These are phyloP conservation scores for Ilex paraguariensis DNA, from an alignment of 305 asterid genomes.

Conservation along the genomic window DNA sequence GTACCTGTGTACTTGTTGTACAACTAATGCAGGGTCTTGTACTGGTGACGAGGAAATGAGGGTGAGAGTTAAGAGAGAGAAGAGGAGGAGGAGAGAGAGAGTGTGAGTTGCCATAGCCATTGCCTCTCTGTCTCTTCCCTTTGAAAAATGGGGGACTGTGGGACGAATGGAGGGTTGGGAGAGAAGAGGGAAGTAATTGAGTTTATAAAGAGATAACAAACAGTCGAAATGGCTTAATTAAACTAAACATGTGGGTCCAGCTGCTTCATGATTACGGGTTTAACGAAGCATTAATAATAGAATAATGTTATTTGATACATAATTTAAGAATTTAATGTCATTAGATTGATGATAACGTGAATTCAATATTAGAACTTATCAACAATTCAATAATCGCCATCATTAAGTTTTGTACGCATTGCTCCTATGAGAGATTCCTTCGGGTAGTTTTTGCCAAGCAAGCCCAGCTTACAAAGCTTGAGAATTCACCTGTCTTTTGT, in stretches of 20 bases:
- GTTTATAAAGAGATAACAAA: slow-evolving; percentile 41
- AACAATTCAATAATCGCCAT: too few relatives aligned
- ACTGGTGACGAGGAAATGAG: slow-evolving; percentile 41
- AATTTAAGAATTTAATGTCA: too few relatives aligned
- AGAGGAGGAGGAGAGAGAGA: slow-evolving; percentile 10
- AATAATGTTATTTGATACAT: too few relatives aligned
- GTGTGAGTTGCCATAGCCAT: slow-evolving; percentile 24
- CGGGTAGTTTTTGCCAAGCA: too few relatives aligned
- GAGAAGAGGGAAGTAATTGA: slow-evolving; percentile 23
- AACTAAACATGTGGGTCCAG: slow-evolving; percentile 43
- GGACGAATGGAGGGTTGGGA: background rate
- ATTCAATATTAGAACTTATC: too few relatives aligned
- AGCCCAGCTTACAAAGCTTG: too few relatives aligned
- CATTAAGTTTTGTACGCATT: too few relatives aligned
- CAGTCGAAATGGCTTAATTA: slow-evolving; percentile 44
- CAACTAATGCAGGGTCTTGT: slow-evolving; percentile 41
- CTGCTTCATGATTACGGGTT: slow-evolving; percentile 40
- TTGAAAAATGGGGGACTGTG: background rate
- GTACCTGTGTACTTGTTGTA: slow-evolving; percentile 59
- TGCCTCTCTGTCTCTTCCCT: slow-evolving; percentile 2
- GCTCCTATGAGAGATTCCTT: too few relatives aligned
- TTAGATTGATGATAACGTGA: too few relatives aligned
- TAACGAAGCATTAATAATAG: slow-evolving; percentile 26
- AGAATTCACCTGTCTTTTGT: too few relatives aligned
- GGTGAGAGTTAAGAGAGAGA: slow-evolving; percentile 24